Conservation (phyloP, 225 moss, liverwort and hornwort genomes). For the Bryoerythrophyllum caledonicum region DNA sequence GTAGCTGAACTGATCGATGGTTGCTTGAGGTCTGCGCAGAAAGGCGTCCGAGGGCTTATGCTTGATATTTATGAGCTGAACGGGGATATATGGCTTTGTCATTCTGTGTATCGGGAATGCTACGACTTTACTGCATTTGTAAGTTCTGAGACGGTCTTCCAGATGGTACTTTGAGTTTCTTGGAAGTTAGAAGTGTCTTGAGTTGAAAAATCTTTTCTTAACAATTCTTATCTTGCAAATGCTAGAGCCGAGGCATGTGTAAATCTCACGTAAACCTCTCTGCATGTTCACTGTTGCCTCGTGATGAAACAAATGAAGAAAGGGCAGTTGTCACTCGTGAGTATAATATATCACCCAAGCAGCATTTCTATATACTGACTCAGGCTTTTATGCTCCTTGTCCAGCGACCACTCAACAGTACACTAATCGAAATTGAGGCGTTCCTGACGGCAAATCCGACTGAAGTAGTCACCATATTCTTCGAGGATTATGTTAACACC, state of each 20-base stretch:
- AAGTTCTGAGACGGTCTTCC: slow-evolving; percentile 35
- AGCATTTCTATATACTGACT: background rate
- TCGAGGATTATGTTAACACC: slow-evolving; percentile 83
- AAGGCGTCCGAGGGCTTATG: slow-evolving; percentile 86
- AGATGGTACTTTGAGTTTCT: background rate
- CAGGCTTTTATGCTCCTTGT: slow-evolving; percentile 12
- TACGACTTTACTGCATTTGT: slow-evolving; percentile 84
- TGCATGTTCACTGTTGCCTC: background rate
- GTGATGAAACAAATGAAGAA: background rate
- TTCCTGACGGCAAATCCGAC: slow-evolving; percentile 81
- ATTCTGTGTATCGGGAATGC: slow-evolving; percentile 66
- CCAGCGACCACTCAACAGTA: slow-evolving; percentile 73
- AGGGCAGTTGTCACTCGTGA: background rate
- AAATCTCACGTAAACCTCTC: background rate
- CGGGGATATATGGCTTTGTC: slow-evolving; percentile 89
- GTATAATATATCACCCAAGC: background rate
- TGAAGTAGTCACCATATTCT: slow-evolving; percentile 83
- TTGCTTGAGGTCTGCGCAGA: slow-evolving; percentile 52
- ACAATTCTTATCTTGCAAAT: background rate
- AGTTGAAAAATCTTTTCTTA: background rate
- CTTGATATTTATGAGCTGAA: slow-evolving; percentile 81
- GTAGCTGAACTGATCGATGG: slow-evolving; percentile 14
- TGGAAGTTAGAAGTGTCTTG: background rate
- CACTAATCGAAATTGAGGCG: slow-evolving; percentile 62
- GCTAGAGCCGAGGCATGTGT: background rate